Evolutionary conservation across 2,329 filamentous ascomycete species (phyloP).

Genomic region (Aureobasidium sp.): DNA sequence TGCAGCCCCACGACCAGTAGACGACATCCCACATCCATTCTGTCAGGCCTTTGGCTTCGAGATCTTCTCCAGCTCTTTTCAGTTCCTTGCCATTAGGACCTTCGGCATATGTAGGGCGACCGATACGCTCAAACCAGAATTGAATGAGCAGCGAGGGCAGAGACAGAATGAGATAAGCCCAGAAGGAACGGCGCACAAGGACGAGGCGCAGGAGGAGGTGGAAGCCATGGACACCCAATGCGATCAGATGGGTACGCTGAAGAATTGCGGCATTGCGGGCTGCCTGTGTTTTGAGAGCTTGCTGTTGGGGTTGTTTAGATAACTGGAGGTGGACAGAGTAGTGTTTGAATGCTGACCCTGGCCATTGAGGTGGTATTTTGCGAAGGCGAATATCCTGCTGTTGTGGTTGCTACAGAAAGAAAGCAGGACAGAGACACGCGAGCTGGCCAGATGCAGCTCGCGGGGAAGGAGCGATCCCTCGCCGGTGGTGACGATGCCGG

Average conservation of each 20-base stretch:
- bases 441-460: neutral
- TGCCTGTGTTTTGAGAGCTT: slow-evolving; percentile 56
- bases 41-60: slow-evolving; percentile 79
- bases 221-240: slow-evolving; percentile 61
- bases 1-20: slow-evolving; percentile 84
- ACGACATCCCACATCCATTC: slow-evolving; percentile 98
- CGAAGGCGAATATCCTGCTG: neutral
- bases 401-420: neutral
- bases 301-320: slow-evolving; percentile 28
- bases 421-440: neutral
- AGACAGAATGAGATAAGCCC: slow-evolving; percentile 66
- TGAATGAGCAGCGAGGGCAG: slow-evolving; percentile 71
- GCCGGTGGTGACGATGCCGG: neutral
- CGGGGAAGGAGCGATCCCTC: neutral
- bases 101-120: slow-evolving; percentile 66
- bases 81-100: slow-evolving; percentile 54
- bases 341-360: neutral
- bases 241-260: slow-evolving; percentile 73
- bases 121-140: slow-evolving; percentile 76
- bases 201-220: slow-evolving; percentile 66
- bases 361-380: neutral
- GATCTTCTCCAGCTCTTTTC: slow-evolving; percentile 74
- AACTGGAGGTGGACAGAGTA: neutral
- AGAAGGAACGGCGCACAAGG: slow-evolving; percentile 44
- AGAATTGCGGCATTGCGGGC: slow-evolving; percentile 71